Conservation (phyloP, 2,329 filamentous ascomycete genomes). For the Neonectria sp. region DNA sequence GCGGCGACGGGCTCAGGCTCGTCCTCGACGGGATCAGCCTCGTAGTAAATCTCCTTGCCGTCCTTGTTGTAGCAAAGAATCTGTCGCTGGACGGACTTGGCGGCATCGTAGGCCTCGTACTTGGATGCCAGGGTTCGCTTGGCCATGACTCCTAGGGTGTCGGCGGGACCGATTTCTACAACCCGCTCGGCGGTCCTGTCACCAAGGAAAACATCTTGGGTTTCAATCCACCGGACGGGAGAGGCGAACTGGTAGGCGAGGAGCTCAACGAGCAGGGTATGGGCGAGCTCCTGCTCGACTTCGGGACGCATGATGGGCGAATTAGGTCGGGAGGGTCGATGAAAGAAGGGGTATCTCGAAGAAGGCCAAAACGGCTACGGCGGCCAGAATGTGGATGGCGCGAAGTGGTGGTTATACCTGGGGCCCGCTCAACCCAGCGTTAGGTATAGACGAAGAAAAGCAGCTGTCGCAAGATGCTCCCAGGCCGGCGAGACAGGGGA, state of each 20-base stretch:
- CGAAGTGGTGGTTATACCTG: slow-evolving; percentile 43
- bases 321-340: slow-evolving; percentile 44
- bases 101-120: slow-evolving; percentile 98
- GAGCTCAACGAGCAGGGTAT: slow-evolving; percentile 98
- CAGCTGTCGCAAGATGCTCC: slow-evolving; percentile 46
- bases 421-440: slow-evolving; percentile 47
- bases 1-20: slow-evolving; percentile 78
- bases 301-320: slow-evolving; percentile 89
- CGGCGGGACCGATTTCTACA: slow-evolving; percentile 96
- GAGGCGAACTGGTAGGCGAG: slow-evolving; percentile 99
- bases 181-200: slow-evolving; percentile 97
- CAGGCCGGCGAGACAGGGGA: slow-evolving; percentile 41
- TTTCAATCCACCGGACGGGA: slow-evolving; percentile 99
- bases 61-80: slow-evolving; percentile 99
- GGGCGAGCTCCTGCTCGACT: slow-evolving; percentile 98
- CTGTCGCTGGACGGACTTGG: slow-evolving; percentile 95
- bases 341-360: slow-evolving; percentile 51
- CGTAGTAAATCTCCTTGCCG: slow-evolving; percentile 99
- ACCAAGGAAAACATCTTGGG: slow-evolving; percentile 98
- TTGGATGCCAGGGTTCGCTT: slow-evolving; percentile 96
- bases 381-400: slow-evolving; percentile 41
- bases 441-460: slow-evolving; percentile 36
- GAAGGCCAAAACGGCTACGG: slow-evolving; percentile 46
- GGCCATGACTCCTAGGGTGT: slow-evolving; percentile 98
- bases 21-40: slow-evolving; percentile 94